phyloP scores from a whole-genome alignment of 139 green algal species.

The Chlorella sp. region DNA sequence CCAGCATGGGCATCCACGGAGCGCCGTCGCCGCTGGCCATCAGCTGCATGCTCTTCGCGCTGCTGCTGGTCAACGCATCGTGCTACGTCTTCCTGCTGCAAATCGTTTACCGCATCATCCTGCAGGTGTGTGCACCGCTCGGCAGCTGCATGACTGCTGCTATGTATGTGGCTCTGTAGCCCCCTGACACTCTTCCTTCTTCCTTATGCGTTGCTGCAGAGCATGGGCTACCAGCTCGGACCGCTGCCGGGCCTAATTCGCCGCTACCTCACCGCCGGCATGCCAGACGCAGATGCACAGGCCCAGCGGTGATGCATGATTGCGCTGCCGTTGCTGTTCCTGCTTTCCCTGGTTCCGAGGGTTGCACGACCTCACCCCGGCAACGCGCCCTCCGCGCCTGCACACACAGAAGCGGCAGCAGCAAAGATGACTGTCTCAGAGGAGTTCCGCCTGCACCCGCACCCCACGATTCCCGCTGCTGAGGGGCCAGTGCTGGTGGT shows the following conservation, averaged over 20 bases:
- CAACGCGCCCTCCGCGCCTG: no score
- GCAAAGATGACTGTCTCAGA: slow-evolving; percentile 18
- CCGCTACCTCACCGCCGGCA: slow-evolving; percentile 40
- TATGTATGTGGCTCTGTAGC: no score
- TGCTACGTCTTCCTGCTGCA: slow-evolving; percentile 68
- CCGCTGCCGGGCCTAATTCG: slow-evolving; percentile 32
- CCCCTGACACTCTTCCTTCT: not conserved
- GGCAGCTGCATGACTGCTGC: no score
- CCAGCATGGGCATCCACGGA: slow-evolving; percentile 41
- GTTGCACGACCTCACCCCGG: no score
- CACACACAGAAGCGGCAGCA: not conserved
- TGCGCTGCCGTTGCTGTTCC: no score
- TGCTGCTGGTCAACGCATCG: slow-evolving; percentile 61
- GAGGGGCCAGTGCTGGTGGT: slow-evolving; percentile 66
- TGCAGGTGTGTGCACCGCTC: slow-evolving; percentile 20
- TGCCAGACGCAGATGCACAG: not conserved
- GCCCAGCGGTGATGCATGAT: not conserved
- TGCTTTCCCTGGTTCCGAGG: no score
- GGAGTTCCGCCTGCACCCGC: slow-evolving; percentile 46
- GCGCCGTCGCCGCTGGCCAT: slow-evolving; percentile 46
- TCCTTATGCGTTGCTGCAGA: not conserved
- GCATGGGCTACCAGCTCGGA: slow-evolving; percentile 46
- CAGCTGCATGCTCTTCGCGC: slow-evolving; percentile 38
- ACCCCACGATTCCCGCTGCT: slow-evolving; percentile 48
- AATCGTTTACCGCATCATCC: slow-evolving; percentile 61